Percentiles rank a stretch among this genome's conserved stretches.
These are phyloP conservation scores for Raphanus sativus DNA, from an alignment of 345 rosid genomes.

Conservation along the genomic window DNA sequence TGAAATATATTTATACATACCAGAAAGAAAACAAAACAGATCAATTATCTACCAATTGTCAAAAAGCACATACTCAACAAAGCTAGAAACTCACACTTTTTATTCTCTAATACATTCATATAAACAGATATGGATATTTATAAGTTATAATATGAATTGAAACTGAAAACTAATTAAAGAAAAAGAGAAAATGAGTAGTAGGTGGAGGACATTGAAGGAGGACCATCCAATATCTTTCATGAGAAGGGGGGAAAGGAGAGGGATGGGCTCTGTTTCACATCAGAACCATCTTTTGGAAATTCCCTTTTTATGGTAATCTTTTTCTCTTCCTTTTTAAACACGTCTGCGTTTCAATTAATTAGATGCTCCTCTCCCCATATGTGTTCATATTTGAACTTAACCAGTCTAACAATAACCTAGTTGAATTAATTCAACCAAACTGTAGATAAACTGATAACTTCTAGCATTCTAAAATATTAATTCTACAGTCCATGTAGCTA, in stretches of 20 bases:
- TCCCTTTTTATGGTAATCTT: constrained; percentile 32
- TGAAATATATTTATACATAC: constrained; percentile 41
- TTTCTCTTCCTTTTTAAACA: constrained; percentile 18
- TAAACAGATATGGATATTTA: constrained; percentile 16
- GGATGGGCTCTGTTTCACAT: constrained; percentile 41
- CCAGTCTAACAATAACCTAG: not conserved
- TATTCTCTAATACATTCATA: constrained; percentile 26
- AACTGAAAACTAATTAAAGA: constrained; percentile 1
- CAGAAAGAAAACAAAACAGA: constrained; percentile 21
- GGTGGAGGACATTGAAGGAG: constrained; percentile 41
- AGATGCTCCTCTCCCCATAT: constrained; percentile 6
- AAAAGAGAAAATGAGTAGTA: constrained; percentile 2
- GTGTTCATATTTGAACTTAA: not conserved
- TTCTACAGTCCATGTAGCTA: not conserved
- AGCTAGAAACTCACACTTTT: constrained; percentile 20
- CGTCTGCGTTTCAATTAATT: constrained; percentile 16
- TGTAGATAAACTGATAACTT: not conserved
- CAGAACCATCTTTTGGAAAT: constrained; percentile 39
- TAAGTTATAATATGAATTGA: constrained; percentile 3
- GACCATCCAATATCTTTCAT: constrained; percentile 43
- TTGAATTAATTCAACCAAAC: not conserved
- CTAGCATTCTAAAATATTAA: not conserved
- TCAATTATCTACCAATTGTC: constrained; percentile 42
- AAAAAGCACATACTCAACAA: constrained; percentile 25
- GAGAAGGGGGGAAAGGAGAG: constrained; percentile 39